Evolutionary conservation across 2,329 filamentous ascomycete species (phyloP), one percentile per base, ranked within the genome.

Genomic region (Atkinsonella hypoxylon): DNA sequence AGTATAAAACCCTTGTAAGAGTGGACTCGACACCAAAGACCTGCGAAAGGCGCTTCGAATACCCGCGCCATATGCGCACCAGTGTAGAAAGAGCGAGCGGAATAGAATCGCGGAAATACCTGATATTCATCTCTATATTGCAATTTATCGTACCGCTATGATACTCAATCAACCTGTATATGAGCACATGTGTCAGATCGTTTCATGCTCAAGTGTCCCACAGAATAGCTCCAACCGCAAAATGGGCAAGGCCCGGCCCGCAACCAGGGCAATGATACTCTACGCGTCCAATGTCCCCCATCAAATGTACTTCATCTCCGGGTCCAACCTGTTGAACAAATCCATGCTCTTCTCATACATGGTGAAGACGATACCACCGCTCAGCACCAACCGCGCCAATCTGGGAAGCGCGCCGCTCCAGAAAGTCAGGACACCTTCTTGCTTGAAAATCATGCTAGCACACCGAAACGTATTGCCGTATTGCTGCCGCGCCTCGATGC

Each of bases 331-430:
- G 60, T 88, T 80, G 73, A 98, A 81, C 52, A 89, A 61, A 49
- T 96, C 91, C 74, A 97, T 97, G 53, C 85, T 87, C 78, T 96
- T 96, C 73, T 97, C 91, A 66, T 96, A 93, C 83, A 97, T 94
- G 20, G 93, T 94, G 64, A 98, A 98, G 40, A 98, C 93, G 62
- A 98, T 95, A 17, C 93, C 93, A 51, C 93, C 93, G 62, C 89
- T 96, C 67, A 97, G 68, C 41, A 96, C 86, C 58, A 98, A 67
- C 51, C 93, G 76, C 22, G 82, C 91, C 61, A 98, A 68, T 49
- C 93, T 76, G 1, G 93, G 93, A 58, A 97, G 63, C 20, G 93
- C 91, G 26, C 93, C 93, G 58, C 87, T 91, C 93, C 93, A 98
- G 57, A 97, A 87, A 1, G 90, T 95, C 40, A 91, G 65, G 12